Base-by-base conservation (phyloP, 345 rosid species). In the Gossypium australe region DNA sequence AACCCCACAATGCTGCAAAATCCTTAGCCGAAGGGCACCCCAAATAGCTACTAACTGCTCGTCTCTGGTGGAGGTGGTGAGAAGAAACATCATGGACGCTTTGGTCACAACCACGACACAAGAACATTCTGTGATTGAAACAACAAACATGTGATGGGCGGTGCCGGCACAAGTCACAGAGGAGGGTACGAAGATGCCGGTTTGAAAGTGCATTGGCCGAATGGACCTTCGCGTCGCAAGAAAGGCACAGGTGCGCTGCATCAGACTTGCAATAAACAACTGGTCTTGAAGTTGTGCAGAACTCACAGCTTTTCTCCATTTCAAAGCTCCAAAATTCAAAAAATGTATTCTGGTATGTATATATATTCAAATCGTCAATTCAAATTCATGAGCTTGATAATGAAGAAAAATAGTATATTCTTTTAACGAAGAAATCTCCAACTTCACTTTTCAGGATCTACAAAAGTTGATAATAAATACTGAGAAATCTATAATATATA, bases 141-240 rank as follows among this genome's bases (percentile, higher is more conserved):
- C 98, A 94, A 73, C 76, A 85, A 34, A 83, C 73, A 27, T 71
- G 71, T 70, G 92, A 89, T 4, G 92, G 93, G 22, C 74, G 79
- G 22, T 44, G 20, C 67, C 85, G 80, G 81, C 97, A 94, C 0
- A 80, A 79, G 55, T 86, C 93, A 20, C 96, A 94, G 22, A 90
- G 83, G 78, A 92, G 85, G 20, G 92, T 81, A 10, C 97, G 89
- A 66, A 89, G 82, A 85, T 94, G 98, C 68, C 93, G 75, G 57
- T 84, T 82, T 2, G 94, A 92, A 72, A 94, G 88, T 67, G 96
- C 83, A 77, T 92, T 94, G 55, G 97, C 96, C 43, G 97, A 94
- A 85, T 94, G 98, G 58, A 94, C 91, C 81, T 87, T 92, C 0
- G 91, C 87, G 75, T 94, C 98, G 71, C 98, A 92, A 17, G 91